Conservation (phyloP, 139 green algal species). For the Zygnema cylindricum region DNA sequence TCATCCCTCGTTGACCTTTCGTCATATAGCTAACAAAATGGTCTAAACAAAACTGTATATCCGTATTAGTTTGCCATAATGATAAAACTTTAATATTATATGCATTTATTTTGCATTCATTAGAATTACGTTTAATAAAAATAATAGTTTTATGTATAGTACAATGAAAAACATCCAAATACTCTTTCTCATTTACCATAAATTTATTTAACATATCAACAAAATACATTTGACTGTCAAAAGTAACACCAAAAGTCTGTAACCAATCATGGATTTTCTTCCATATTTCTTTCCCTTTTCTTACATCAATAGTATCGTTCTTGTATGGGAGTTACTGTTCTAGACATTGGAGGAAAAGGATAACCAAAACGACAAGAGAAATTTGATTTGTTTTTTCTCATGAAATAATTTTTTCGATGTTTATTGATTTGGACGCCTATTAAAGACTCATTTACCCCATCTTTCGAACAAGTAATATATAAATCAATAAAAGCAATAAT, state of each 20-base stretch:
- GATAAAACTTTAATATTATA: constrained; percentile 4
- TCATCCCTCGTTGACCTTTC: neutral
- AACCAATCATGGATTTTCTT: neutral
- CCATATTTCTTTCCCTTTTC: neutral
- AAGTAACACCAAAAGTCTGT: neutral
- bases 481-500: constrained; percentile 9
- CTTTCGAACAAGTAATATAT: constrained; percentile 1
- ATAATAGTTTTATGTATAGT: neutral
- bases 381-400: neutral
- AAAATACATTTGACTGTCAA: neutral
- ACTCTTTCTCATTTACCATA: neutral
- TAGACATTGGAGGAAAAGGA: neutral
- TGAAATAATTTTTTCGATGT: neutral
- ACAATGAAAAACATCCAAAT: neutral
- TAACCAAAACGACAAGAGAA: constrained; percentile 12
- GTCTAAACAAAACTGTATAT: constrained; percentile 15
- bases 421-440: neutral
- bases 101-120: neutral
- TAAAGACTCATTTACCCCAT: neutral
- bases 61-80: constrained; percentile 17
- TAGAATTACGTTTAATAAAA: neutral
- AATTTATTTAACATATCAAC: neutral
- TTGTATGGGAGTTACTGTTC: neutral
- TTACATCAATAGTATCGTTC: neutral
- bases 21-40: constrained; percentile 23